Evolutionary conservation across 2,329 filamentous ascomycete genomes (phyloP).

Genomic region (Microascus cirrosus): DNA sequence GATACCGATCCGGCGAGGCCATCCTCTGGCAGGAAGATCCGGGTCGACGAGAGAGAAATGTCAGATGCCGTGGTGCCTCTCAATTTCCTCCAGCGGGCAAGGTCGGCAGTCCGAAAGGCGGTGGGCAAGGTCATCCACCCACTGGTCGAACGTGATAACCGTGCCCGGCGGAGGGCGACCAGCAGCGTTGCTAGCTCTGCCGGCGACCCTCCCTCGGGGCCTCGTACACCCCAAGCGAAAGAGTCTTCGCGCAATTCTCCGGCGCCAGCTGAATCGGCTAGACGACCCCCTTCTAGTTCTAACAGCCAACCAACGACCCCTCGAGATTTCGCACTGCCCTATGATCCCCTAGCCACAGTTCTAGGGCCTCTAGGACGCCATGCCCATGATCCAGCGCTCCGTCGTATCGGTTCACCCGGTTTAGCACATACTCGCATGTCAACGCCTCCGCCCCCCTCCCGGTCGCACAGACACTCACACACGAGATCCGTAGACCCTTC

Average conservation of each 20-base stretch:
- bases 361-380: constrained; percentile 1
- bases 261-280: neutral
- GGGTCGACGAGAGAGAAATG: constrained; percentile 85
- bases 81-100: constrained; percentile 74
- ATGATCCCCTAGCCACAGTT: constrained; percentile 10
- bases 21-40: constrained; percentile 72
- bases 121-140: constrained; percentile 54
- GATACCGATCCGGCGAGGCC: constrained; percentile 78
- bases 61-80: constrained; percentile 83
- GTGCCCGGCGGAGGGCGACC: constrained; percentile 41
- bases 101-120: constrained; percentile 63
- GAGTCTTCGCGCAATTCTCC: neutral
- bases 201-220: constrained; percentile 28
- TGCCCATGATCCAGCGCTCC: neutral
- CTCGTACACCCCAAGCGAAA: neutral
- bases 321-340: constrained; percentile 26
- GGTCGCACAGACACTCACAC: constrained; percentile 3
- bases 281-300: constrained; percentile 17
- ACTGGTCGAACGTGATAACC: constrained; percentile 45
- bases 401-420: constrained; percentile 6
- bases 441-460: constrained; percentile 1
- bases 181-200: constrained; percentile 54
- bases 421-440: neutral
- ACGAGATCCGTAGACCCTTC: constrained; percentile 4
- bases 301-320: constrained; percentile 40